Evolutionary conservation across 176 grass and related monocot species (phyloP).

Genomic region (Dactylis glomerata): DNA sequence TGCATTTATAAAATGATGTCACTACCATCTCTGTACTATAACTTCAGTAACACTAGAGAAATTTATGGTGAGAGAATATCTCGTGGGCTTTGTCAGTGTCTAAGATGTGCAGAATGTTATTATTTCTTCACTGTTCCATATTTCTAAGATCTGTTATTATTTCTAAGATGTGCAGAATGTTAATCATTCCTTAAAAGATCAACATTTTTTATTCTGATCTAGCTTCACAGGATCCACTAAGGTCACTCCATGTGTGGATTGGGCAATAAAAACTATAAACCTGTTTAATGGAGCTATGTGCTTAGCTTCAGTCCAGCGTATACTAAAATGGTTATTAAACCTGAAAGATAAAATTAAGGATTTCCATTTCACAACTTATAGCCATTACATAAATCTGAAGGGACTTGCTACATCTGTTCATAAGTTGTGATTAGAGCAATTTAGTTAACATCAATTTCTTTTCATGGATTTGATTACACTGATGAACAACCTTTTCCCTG

Average conservation of each 20-base stretch:
- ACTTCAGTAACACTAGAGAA: background rate
- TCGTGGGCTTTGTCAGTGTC: background rate
- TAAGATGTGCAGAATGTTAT: background rate
- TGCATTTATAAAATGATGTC: background rate
- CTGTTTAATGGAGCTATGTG: background rate
- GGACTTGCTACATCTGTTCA: background rate
- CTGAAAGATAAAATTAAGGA: slow-evolving; percentile 1
- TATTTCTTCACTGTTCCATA: background rate
- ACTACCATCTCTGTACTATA: background rate
- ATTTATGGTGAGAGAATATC: background rate
- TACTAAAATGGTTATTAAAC: slow-evolving; percentile 11
- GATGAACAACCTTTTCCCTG: background rate
- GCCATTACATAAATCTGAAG: background rate
- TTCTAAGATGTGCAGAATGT: background rate
- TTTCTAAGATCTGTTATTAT: no score
- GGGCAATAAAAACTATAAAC: background rate
- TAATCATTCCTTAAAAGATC: background rate
- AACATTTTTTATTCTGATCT: slow-evolving; percentile 15
- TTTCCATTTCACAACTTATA: background rate
- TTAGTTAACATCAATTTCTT: background rate
- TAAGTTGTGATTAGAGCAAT: background rate
- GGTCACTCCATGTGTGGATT: background rate
- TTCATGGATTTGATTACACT: background rate
- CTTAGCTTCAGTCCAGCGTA: background rate
- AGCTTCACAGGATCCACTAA: background rate